These are phyloP conservation scores for Scytalidium lignicola DNA, from an alignment of 2,329 filamentous ascomycete species.

Conservation along the genomic window DNA sequence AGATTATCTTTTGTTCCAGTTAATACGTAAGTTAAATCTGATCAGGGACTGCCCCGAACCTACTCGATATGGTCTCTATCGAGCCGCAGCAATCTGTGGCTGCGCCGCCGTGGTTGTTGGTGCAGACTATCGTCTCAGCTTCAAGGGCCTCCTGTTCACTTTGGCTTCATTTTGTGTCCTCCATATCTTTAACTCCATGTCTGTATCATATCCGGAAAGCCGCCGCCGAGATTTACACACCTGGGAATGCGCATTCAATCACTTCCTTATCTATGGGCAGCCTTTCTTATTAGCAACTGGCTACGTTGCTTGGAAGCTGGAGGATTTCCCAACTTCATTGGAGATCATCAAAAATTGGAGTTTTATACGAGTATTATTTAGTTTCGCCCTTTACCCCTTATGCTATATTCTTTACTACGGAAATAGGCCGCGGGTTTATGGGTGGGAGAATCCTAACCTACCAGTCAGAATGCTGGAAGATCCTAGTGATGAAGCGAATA, in stretches of 20 bases:
- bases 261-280: constrained; percentile 17
- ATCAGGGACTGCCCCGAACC: constrained; percentile 6
- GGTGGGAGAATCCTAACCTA: constrained; percentile 16
- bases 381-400: constrained; percentile 15
- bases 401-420: constrained; percentile 18
- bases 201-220: constrained; percentile 15
- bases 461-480: constrained; percentile 20
- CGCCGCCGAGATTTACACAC: constrained; percentile 9
- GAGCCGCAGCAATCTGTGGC: constrained; percentile 12
- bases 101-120: constrained; percentile 7
- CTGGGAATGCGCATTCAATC: constrained; percentile 15
- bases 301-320: constrained; percentile 16
- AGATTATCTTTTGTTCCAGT: constrained; percentile 19
- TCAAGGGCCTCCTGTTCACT: constrained; percentile 10
- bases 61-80: constrained; percentile 8
- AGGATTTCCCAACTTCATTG: constrained; percentile 16
- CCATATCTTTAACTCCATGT: constrained; percentile 18
- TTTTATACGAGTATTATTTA: constrained; percentile 10
- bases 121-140: constrained; percentile 21
- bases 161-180: constrained; percentile 13
- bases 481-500: constrained; percentile 6
- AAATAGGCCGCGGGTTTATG: constrained; percentile 1
- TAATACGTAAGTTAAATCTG: constrained; percentile 10
- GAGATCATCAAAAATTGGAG: constrained; percentile 15
- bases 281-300: constrained; percentile 15